phyloP scores from a whole-genome alignment of 2,329 filamentous ascomycete genomes.

The Sporothrix euskadiensis region DNA sequence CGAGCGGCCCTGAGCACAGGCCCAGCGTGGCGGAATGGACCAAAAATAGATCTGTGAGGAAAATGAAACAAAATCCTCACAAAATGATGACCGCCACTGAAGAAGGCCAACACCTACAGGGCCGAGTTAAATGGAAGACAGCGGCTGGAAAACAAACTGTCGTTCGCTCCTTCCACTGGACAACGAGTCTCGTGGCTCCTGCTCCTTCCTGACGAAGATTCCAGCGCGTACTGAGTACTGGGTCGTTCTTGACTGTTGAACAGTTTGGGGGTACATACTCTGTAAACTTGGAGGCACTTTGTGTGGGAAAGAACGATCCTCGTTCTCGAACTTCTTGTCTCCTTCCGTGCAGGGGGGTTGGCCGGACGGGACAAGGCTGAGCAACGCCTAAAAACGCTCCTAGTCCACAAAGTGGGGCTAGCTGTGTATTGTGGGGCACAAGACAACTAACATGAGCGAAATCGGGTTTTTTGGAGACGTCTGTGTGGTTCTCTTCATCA shows the following conservation, averaged over 20 bases:
- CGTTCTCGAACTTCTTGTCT: constrained; percentile 12
- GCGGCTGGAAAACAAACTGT: not conserved
- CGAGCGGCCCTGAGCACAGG: not conserved
- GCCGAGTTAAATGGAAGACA: not conserved
- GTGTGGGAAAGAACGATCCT: constrained; percentile 1
- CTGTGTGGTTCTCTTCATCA: constrained; percentile 16
- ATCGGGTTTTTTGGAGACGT: not conserved
- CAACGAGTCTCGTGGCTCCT: not conserved
- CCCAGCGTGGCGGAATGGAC: not conserved
- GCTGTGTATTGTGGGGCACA: constrained; percentile 12
- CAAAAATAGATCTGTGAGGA: not conserved
- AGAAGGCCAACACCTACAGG: not conserved
- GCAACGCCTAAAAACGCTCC: constrained; percentile 11
- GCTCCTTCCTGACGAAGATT: not conserved
- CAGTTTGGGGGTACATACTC: not conserved
- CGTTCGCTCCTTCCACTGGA: not conserved
- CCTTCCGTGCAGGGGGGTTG: constrained; percentile 6
- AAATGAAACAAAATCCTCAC: not conserved
- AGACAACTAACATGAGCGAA: constrained; percentile 17
- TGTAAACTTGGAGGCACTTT: not conserved
- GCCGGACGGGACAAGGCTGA: constrained; percentile 22
- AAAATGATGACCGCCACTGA: too few relatives aligned
- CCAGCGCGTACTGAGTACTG: not conserved
- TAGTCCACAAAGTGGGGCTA: constrained; percentile 12
- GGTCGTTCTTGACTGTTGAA: not conserved